Percentiles rank a stretch among this genome's conserved stretches.
These are phyloP conservation scores for Inosperma sp. DNA, from an alignment of 768 basidiomycete genomes.

Conservation along the genomic window DNA sequence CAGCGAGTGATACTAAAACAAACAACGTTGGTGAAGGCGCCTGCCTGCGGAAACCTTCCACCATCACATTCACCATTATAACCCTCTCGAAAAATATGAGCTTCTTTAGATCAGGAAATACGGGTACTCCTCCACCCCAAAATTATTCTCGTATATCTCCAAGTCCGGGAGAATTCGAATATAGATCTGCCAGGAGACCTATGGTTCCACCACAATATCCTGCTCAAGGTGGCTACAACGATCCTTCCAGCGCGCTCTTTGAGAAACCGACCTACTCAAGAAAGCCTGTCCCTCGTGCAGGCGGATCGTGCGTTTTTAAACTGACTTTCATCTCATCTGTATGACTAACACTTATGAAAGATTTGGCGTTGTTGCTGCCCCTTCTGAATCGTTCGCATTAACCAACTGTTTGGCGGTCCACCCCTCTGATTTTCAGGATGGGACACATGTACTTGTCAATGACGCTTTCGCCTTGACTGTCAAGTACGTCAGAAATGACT, in stretches of 20 bases:
- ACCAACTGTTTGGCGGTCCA: conserved; percentile 80
- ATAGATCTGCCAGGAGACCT: conserved; percentile 31
- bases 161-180: background rate
- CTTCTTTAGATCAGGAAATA: conserved; percentile 44
- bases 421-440: conserved; percentile 67
- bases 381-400: conserved; percentile 66
- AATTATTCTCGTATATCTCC: conserved; percentile 22
- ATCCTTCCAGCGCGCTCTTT: conserved; percentile 44
- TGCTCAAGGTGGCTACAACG: conserved; percentile 45
- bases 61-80: background rate
- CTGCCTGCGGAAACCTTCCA: background rate
- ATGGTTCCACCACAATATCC: conserved; percentile 37
- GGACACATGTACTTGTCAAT: conserved; percentile 75
- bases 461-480: conserved; percentile 66
- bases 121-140: conserved; percentile 33
- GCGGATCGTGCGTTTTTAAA: conserved; percentile 27
- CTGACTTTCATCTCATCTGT: background rate
- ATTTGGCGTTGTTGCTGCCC: conserved; percentile 55
- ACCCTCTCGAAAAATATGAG: conserved; percentile 31
- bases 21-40: background rate
- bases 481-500: conserved; percentile 42
- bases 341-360: conserved; percentile 26
- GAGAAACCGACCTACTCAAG: conserved; percentile 47
- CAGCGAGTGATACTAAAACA: no score
- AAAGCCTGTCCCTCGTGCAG: conserved; percentile 31